Evolutionary conservation across 352 stramenopile species (phyloP), one percentile per base, ranked within the genome.

Genomic region (Phytophthora ramorum): DNA sequence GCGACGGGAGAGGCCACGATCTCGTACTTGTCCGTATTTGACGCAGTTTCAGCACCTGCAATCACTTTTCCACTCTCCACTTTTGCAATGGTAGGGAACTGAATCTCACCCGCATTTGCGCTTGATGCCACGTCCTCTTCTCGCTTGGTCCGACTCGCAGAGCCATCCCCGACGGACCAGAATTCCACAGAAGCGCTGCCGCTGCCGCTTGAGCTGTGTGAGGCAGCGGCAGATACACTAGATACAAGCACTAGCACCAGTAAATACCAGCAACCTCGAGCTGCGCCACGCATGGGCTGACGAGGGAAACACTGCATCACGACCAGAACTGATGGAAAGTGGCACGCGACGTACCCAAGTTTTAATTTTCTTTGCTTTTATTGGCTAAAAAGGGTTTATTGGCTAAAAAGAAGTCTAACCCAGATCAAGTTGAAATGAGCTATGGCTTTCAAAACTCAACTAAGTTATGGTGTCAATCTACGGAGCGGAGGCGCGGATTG

Each of bases 281-380:
- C 3, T n/a, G 24, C 28, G 17, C 17, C 34, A 14, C 13, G 35
- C 16, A 17, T 17, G 4, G 16, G 37, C 37, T 14, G 32, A 35
- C 55, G 8, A 49, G 32, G 32, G 12, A 55, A 47, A 3, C 17
- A 12, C 20, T n/a, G 12, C 54, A 63, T 55, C 43, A 2, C 13
- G 19, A 52, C n/a, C 28, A 50, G 38, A 55, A 51, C 24, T 30
- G 49, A 61, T 59, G 49, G 49, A 59, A 59, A 66, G 7, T 53
- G 37, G 45, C 7, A 19, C 19, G 4, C 48, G 47, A 58, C 58
- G 58, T 53, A 46, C 53, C 32, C 7, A 52, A 35, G 5, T 30
- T 37, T 19, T 12, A 16, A 10, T 3, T 62, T 34, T 22, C 43
- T 53, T n/a, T 1, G 3, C 40, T 62, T n/a, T 62, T 19, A 62